Percentiles rank a stretch among this genome's conserved stretches.
Conservation (phyloP, 2,329 filamentous ascomycete genomes). For the Pleomassaria siparia region DNA sequence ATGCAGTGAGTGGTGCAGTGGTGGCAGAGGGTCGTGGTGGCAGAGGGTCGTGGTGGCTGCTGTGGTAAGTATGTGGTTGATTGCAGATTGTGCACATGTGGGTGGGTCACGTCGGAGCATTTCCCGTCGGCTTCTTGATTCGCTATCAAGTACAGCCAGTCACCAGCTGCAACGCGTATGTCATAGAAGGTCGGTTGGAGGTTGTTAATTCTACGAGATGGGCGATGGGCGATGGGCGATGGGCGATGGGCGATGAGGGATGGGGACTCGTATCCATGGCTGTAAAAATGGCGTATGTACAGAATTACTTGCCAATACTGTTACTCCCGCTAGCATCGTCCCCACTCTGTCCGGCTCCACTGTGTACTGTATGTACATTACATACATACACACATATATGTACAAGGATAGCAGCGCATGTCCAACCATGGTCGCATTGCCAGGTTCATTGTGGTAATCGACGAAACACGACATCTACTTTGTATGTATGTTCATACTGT, state of each 20-base stretch:
- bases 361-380: too few species aligned
- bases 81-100: constrained; percentile 4
- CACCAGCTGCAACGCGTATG: not conserved
- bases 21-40: not conserved
- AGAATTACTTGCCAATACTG: too few species aligned
- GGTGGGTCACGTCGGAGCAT: constrained; percentile 4
- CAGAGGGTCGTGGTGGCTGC: not conserved
- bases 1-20: not conserved
- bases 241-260: too few species aligned
- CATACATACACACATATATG: too few species aligned
- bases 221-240: too few species aligned
- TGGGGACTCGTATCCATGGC: not conserved
- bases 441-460: not conserved
- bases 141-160: not conserved
- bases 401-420: not conserved
- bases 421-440: not conserved
- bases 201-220: too few species aligned
- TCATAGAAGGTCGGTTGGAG: constrained; percentile 2
- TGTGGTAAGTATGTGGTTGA: not conserved
- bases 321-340: constrained; percentile 1
- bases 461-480: too few species aligned
- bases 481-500: too few species aligned
- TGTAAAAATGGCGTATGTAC: not conserved
- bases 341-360: too few species aligned
- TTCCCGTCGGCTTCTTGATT: not conserved